Evolutionary conservation across 495 filamentous ascomycete species (phyloP).

Genomic region (Annulohypoxylon bovei): DNA sequence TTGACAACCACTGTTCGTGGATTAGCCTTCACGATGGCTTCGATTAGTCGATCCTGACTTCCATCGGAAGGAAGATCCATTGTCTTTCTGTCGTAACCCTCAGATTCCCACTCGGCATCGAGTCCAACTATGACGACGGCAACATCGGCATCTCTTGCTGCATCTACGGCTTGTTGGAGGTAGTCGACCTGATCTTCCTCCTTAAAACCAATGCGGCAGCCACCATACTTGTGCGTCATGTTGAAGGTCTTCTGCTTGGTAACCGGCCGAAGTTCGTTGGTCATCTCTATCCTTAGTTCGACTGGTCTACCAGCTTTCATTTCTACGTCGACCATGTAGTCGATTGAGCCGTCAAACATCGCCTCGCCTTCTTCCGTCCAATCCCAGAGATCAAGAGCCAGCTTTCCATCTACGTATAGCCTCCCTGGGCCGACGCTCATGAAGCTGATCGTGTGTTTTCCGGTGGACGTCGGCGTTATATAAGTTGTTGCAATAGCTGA

Average conservation of each 20-base stretch:
- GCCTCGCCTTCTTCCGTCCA: slow-evolving; percentile 74
- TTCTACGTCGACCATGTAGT: slow-evolving; percentile 62
- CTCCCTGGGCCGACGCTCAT: slow-evolving; percentile 79
- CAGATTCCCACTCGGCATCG: slow-evolving; percentile 88
- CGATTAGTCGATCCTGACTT: slow-evolving; percentile 78
- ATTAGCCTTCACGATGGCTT: slow-evolving; percentile 74
- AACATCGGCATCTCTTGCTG: slow-evolving; percentile 74
- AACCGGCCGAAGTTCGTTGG: slow-evolving; percentile 68
- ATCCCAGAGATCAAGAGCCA: slow-evolving; percentile 78
- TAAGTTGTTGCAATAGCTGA: slow-evolving; percentile 68
- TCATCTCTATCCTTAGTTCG: slow-evolving; percentile 65
- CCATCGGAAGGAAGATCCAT: slow-evolving; percentile 81
- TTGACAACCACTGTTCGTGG: slow-evolving; percentile 80
- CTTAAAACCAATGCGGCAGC: slow-evolving; percentile 80
- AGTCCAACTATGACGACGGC: slow-evolving; percentile 83
- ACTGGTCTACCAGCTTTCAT: slow-evolving; percentile 61
- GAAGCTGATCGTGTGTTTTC: slow-evolving; percentile 78
- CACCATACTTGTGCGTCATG: slow-evolving; percentile 70
- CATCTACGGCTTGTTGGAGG: slow-evolving; percentile 74
- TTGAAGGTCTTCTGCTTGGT: slow-evolving; percentile 60
- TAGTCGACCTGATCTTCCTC: slow-evolving; percentile 75
- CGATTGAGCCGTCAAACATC: slow-evolving; percentile 67
- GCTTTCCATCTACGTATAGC: slow-evolving; percentile 72
- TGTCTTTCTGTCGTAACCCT: slow-evolving; percentile 82
- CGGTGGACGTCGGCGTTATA: slow-evolving; percentile 62